Conservation (phyloP, 345 rosid genomes). For the Arabidopsis arenosa region DNA sequence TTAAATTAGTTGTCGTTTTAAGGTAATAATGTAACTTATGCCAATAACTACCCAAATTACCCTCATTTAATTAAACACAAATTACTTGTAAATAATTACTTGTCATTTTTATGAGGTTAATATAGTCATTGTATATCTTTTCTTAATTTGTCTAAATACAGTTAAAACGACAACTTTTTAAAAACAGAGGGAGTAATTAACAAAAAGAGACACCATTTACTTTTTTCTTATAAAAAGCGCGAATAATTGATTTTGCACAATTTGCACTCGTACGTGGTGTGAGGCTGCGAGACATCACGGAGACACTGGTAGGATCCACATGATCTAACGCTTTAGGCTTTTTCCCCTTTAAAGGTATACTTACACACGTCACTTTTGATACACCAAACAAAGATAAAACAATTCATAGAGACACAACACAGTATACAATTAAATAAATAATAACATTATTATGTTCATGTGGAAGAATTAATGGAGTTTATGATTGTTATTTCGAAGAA, state of each 20-base stretch:
- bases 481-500: not conserved
- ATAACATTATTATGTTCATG: no score
- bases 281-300: constrained; percentile 40
- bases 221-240: not conserved
- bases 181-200: no score
- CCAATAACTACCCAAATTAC: no score
- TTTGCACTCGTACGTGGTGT: constrained; percentile 15
- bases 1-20: no score
- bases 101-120: no score
- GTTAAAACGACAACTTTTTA: no score
- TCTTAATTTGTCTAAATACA: no score
- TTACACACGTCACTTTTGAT: constrained; percentile 17
- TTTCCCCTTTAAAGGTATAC: not conserved
- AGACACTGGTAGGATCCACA: constrained; percentile 35
- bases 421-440: not conserved
- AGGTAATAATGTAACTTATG: no score
- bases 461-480: not conserved
- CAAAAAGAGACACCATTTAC: no score
- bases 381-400: not conserved
- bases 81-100: no score
- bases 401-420: not conserved
- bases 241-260: constrained; percentile 2
- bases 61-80: no score
- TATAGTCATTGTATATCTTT: no score
- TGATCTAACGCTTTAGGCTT: constrained; percentile 34